Base-by-base conservation (phyloP, 306 rosid genomes). In the Hippophae rhamnoides region DNA sequence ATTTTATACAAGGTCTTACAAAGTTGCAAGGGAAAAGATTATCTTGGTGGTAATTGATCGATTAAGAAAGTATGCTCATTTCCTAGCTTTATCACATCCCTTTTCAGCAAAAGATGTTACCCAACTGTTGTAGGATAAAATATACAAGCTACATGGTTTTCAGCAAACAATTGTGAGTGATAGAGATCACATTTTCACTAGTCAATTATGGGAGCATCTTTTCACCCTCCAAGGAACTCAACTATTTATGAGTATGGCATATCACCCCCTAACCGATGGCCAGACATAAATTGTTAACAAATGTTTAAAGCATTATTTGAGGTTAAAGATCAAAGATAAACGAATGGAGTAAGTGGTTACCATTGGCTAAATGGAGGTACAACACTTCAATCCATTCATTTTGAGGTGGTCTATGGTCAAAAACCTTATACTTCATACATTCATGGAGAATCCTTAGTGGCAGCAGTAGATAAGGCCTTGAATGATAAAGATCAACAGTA, bases 321-420 rank as follows among this genome's bases (percentile, higher is more conserved):
- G 46, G 1, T 57, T 52, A 8, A 50, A 41, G 12, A 9, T 7
- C 1, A 6, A 9, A 0, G 12, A 40, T 0, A 6, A 25, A 25
- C 3, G n/a, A 18, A 14, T 41, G 45, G 70, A 3, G 5, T 0
- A 0, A 6, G 0, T 57, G 13, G 26, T 10, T 66, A 1, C 44
- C 41, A 0, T 67, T 13, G 65, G 65, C 53, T 1, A 14, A 58
- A 7, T 67, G 11, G n/a, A 18, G 61, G 41, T 54, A 45, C 50
- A 27, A 64, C 9, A 31, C 38, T 3, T 13, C 69, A 2, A 7
- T 5, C 8, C 11, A 55, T 0, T 12, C n/a, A 1, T 53, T 62
- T 42, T 49, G 10, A 41, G 23, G 47, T 50, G 0, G 40, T 51
- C 5, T 51, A 53, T 23, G 51, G 44, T 0, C 13, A 23, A 3